These are phyloP conservation scores for Gamsiella multidivaricata DNA, from an alignment of 192 early-diverging fungal species.

Conservation along the genomic window DNA sequence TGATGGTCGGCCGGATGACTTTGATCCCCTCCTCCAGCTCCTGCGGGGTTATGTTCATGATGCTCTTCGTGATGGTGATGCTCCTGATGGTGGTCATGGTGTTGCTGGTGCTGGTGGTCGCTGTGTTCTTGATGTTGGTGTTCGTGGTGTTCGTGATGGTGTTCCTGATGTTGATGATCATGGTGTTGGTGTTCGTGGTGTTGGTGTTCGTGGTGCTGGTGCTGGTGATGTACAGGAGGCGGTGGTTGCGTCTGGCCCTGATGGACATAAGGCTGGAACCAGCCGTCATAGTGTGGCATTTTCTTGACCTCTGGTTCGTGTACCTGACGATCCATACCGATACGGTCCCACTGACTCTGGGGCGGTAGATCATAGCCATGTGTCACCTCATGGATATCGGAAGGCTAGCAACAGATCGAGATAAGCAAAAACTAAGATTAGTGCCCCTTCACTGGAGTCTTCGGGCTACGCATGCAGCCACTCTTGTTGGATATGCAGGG, in stretches of 20 bases:
- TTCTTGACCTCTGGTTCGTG: conserved; percentile 62
- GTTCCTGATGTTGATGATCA: conserved; percentile 4
- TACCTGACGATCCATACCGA: conserved; percentile 63
- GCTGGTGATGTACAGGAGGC: neutral
- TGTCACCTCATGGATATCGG: conserved; percentile 34
- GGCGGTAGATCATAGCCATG: conserved; percentile 52
- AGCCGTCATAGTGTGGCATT: conserved; percentile 61
- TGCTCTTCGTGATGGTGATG: conserved; percentile 11
- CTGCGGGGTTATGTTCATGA: conserved; percentile 1
- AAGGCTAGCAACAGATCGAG: conserved; percentile 19
- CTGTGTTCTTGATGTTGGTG: conserved; percentile 15
- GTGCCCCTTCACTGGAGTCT: too few relatives aligned
- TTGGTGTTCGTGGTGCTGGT: conserved; percentile 23
- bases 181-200: conserved; percentile 20
- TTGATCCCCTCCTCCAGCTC: neutral
- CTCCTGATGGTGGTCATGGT: conserved; percentile 9
- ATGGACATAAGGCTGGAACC: conserved; percentile 57
- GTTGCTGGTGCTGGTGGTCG: conserved; percentile 16
- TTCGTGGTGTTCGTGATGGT: conserved; percentile 27
- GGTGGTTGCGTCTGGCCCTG: conserved; percentile 40
- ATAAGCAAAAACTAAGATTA: neutral
- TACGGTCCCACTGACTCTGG: conserved; percentile 63
- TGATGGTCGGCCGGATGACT: conserved; percentile 15
- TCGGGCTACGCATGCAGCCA: too few relatives aligned
- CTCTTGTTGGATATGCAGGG: too few relatives aligned